Percentiles rank a stretch among this genome's conserved stretches.
These are phyloP conservation scores for Petunia hybrid DNA, from an alignment of 305 asterid genomes.

Conservation along the genomic window DNA sequence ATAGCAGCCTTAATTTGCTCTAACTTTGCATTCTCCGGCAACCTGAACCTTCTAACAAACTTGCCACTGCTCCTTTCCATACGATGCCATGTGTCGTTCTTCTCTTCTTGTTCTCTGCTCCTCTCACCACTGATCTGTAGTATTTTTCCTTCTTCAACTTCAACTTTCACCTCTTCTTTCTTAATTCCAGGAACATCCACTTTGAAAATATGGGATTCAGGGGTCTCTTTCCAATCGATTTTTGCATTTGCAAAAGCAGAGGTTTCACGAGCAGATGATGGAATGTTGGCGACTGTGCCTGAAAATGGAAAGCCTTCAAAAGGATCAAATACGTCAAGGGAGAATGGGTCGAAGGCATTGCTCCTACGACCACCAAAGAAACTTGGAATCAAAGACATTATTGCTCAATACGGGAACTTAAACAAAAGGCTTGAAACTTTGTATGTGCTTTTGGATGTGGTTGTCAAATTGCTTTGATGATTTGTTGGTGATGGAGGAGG, in stretches of 20 bases:
- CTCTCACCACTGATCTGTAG: constrained; percentile 56
- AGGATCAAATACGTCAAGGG: constrained; percentile 26
- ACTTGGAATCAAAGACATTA: constrained; percentile 34
- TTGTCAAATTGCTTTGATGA: neutral
- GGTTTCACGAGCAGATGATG: neutral
- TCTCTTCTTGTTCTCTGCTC: constrained; percentile 43
- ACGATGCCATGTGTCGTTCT: constrained; percentile 48
- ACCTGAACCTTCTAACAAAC: constrained; percentile 46
- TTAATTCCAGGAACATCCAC: constrained; percentile 56
- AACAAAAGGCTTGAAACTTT: neutral
- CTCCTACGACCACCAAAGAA: constrained; percentile 34
- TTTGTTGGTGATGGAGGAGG: neutral
- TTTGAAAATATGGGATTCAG: constrained; percentile 48
- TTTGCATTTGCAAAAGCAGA: constrained; percentile 32
- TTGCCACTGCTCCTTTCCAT: constrained; percentile 50
- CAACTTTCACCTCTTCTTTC: constrained; percentile 58
- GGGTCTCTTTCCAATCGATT: constrained; percentile 61
- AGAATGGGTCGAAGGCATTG: constrained; percentile 38
- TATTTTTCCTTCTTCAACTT: constrained; percentile 46
- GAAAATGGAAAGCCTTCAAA: constrained; percentile 12
- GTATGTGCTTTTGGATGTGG: neutral
- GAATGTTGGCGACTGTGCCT: neutral
- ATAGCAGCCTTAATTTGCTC: constrained; percentile 46
- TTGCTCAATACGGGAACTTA: too few species aligned
- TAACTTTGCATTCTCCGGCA: constrained; percentile 49